A percentile compares a stretch with the other conserved stretches of the same genome.
Conservation (phyloP, 257 asterid species). For the Osmanthus fragrans region DNA sequence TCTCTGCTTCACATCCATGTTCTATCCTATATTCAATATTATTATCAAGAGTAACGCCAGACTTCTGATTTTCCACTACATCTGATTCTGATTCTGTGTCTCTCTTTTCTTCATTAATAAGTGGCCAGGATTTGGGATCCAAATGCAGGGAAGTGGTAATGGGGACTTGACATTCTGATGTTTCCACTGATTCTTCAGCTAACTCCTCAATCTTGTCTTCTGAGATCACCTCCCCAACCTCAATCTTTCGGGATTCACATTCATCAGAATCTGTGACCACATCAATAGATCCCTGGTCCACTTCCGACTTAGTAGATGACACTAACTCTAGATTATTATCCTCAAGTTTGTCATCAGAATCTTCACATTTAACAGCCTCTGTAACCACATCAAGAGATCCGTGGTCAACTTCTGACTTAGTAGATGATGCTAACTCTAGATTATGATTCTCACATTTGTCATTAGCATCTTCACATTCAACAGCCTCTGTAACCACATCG, state of each 20-base stretch:
- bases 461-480: not conserved
- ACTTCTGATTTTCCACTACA: slow-evolving; percentile 22
- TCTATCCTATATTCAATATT: slow-evolving; percentile 18
- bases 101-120: slow-evolving; percentile 21
- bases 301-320: slow-evolving; percentile 19
- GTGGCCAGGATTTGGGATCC: slow-evolving; percentile 14
- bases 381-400: not conserved
- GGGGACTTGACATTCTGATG: slow-evolving; percentile 21
- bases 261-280: not conserved
- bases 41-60: slow-evolving; percentile 14
- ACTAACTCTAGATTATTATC: not conserved
- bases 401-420: slow-evolving; percentile 16
- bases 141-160: slow-evolving; percentile 7
- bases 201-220: slow-evolving; percentile 18
- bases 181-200: slow-evolving; percentile 20
- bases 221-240: slow-evolving; percentile 12
- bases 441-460: not conserved
- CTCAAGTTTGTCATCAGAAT: not conserved
- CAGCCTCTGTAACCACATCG: not conserved
- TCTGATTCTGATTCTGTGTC: not conserved
- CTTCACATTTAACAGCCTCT: not conserved
- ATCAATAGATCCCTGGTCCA: not conserved
- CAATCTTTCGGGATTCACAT: slow-evolving; percentile 15
- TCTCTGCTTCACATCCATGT: slow-evolving; percentile 24
- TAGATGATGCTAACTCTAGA: not conserved